Base-by-base conservation (phyloP, 1,284 basidiomycete species). In the Kalmanozyma brasiliensis region DNA sequence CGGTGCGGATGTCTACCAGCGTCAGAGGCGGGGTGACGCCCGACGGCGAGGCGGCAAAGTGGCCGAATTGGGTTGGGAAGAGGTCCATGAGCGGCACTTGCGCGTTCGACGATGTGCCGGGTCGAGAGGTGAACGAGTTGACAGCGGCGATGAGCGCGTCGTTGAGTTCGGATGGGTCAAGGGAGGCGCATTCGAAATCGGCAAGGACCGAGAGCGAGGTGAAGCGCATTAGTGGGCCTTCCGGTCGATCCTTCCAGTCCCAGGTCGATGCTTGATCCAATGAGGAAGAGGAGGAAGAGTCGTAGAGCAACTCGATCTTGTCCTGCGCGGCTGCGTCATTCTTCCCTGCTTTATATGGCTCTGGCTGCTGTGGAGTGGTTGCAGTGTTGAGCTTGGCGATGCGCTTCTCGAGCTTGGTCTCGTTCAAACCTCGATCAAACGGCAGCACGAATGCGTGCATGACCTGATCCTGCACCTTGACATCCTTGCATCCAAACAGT, bases 231-330 rank as follows among this genome's bases (percentile, higher is more conserved):
- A 79, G 38, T 0, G 77, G 77, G 3, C 77, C 77, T 41, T 77
- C 75, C 0, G 77, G 71, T 17, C 74, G 57, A 1, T 72, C 71
- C 11, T 66, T 61, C 75, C 75, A 79, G 23, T 79, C 75, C 77
- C 77, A 79, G 13, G 14, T n/a, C 10, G 37, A 16, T 3, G 32
- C 9, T 9, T n/a, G n/a, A n/a, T n/a, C n/a, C n/a, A n/a, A n/a
- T n/a, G n/a, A n/a, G n/a, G n/a, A n/a, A n/a, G 20, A 11, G 5
- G 52, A n/a, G 6, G 44, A 32, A 4, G 67, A 65, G n/a, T 70
- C 61, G 47, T 61, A 65, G 1, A 70, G 17, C 24, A 65, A n/a
- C 19, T 64, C 52, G n/a, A 58, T 14, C 26, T 37, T 45, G 16
- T 42, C 51, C 11, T 34, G 11, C 11, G 4, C 22, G 1, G 11